Evolutionary conservation across 2,329 filamentous ascomycete genomes (phyloP), one percentile per base, ranked within the genome.

Genomic region (Aspergillus hiratsukae): DNA sequence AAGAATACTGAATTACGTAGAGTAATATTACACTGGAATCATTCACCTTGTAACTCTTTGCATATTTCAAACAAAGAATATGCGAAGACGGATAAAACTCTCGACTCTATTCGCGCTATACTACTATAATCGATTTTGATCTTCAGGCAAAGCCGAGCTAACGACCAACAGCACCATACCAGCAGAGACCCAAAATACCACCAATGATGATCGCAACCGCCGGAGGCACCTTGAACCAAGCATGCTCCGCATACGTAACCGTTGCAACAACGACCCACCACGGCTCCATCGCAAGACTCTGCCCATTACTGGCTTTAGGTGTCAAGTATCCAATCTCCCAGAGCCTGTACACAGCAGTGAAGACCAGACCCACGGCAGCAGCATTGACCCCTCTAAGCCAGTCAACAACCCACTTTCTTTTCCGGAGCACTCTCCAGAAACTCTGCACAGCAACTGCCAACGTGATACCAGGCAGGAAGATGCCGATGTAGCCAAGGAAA

Each of bases 201-300:
- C 80, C 80, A 31, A 77, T 23, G 0, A 81, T 49, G 61, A 81
- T 81, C 0, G 78, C 75, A 29, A 75, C 52, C 0, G 78, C 71
- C 1, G 79, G 72, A 23, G 66, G 71, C 1, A 81, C 58, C 3
- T 69, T 69, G 60, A 81, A 82, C 75, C 78, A 82, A n/a, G 72
- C 69, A 45, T 75, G 77, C 9, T 73, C 75, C 2, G 79, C 75
- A 66, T 78, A 82, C 23, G 72, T 74, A 5, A 76, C 59, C 69
- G 81, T 80, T 1, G 83, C 79, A 1, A 86, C 78, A 3, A 85
- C 82, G 19, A 87, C 78, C 82, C 84, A 87, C 82, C 83, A 87
- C 0, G 84, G 83, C 58, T 87, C 84, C 40, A 78, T 74, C 0
- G 73, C 83, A 48, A 87, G 65, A 61, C 80, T 84, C 49, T 75